phyloP scores from a whole-genome alignment of 106 monocot species.

The Phalaenopsis equestris region DNA sequence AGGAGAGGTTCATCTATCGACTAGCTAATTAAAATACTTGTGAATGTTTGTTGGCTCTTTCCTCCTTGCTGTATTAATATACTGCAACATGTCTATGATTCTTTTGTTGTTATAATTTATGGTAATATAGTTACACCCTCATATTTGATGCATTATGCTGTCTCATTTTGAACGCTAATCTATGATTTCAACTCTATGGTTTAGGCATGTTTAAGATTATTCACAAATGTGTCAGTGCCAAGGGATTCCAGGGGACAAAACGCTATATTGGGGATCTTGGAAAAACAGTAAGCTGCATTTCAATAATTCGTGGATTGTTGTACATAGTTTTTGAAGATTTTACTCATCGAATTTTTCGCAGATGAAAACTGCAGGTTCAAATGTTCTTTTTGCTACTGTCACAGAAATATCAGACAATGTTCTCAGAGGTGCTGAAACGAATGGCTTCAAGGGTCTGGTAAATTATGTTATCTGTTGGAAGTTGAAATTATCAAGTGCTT shows the following conservation, averaged over 20 bases:
- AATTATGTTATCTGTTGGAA: not conserved
- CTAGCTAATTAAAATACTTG: too few relatives aligned
- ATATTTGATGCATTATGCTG: not conserved
- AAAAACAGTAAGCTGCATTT: slow-evolving; percentile 47
- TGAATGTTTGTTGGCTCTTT: not conserved
- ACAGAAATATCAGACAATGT: slow-evolving; percentile 90
- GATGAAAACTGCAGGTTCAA: slow-evolving; percentile 81
- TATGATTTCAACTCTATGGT: slow-evolving; percentile 11
- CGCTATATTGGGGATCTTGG: slow-evolving; percentile 88
- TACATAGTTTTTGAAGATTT: not conserved
- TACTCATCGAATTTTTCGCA: slow-evolving; percentile 9
- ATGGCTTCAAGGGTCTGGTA: slow-evolving; percentile 91
- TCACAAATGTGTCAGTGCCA: slow-evolving; percentile 53
- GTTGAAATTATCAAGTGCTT: not conserved
- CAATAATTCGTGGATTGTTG: not conserved
- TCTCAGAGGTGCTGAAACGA: slow-evolving; percentile 74
- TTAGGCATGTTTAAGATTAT: slow-evolving; percentile 92
- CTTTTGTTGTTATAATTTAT: not conserved
- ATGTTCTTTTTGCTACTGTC: slow-evolving; percentile 75
- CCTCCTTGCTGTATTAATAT: not conserved
- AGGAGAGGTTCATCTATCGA: too few relatives aligned
- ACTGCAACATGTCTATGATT: not conserved
- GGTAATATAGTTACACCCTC: not conserved
- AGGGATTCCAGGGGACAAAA: slow-evolving; percentile 74
- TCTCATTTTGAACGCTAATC: not conserved